Percentiles rank a stretch among this genome's conserved stretches.
phyloP scores from a whole-genome alignment of 2,329 filamentous ascomycete species.

The Ceratocystis eucalypticola region DNA sequence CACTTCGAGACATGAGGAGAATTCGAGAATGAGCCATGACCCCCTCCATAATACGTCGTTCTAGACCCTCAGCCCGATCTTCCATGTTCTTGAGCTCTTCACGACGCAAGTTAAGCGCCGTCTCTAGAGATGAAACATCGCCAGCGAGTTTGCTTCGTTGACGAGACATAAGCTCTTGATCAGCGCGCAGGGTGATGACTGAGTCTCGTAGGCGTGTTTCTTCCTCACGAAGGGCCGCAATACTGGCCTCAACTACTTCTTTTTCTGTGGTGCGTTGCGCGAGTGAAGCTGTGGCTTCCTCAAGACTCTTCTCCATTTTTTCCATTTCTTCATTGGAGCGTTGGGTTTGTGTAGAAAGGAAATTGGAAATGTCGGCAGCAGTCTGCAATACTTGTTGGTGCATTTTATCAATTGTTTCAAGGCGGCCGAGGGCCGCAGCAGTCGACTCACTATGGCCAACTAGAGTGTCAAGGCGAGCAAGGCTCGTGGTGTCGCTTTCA shows the following conservation, averaged over 20 bases:
- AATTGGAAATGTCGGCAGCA: constrained; percentile 69
- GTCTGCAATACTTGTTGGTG: constrained; percentile 76
- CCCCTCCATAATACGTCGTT: constrained; percentile 84
- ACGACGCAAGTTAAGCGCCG: constrained; percentile 71
- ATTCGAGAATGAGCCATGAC: constrained; percentile 93
- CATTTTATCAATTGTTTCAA: constrained; percentile 58
- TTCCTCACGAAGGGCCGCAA: constrained; percentile 39
- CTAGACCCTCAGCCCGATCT: constrained; percentile 69
- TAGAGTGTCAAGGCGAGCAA: constrained; percentile 24
- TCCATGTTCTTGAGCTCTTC: constrained; percentile 92
- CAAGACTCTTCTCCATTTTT: constrained; percentile 61
- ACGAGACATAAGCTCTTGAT: constrained; percentile 60
- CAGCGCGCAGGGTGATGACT: constrained; percentile 45
- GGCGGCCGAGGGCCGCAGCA: constrained; percentile 56
- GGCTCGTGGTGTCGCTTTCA: constrained; percentile 25
- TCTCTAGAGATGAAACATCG: constrained; percentile 83
- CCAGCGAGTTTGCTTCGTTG: constrained; percentile 71
- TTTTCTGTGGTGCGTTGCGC: constrained; percentile 59
- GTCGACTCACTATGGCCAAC: constrained; percentile 48
- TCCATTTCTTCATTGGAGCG: constrained; percentile 66
- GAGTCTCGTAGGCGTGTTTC: constrained; percentile 40
- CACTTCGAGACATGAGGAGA: constrained; percentile 61
- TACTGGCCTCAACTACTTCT: constrained; percentile 44
- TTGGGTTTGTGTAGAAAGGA: constrained; percentile 63
- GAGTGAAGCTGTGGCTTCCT: constrained; percentile 66